Conservation (phyloP, 345 rosid genomes). For the Schrenkiella parvula region DNA sequence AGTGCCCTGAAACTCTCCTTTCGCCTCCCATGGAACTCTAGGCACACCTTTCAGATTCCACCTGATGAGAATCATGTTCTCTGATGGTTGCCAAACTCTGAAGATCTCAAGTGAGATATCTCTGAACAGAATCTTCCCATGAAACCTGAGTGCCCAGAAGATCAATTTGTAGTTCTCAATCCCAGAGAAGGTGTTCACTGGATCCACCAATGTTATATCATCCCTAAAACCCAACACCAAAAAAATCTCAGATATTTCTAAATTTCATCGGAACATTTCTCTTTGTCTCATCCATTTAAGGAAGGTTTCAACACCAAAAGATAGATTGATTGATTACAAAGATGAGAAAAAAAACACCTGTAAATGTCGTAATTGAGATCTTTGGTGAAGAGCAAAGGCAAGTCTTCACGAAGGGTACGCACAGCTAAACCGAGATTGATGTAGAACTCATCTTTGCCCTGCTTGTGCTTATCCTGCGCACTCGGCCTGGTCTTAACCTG, state of each 20-base stretch:
- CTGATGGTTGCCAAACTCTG: slow-evolving; percentile 97
- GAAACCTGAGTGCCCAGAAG: slow-evolving; percentile 90
- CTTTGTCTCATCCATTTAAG: background rate
- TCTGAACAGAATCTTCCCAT: slow-evolving; percentile 75
- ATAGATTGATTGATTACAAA: no score
- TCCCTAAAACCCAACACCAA: slow-evolving; percentile 42
- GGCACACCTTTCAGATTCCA: slow-evolving; percentile 91
- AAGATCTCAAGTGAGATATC: slow-evolving; percentile 78
- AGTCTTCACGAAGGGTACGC: slow-evolving; percentile 81
- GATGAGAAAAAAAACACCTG: slow-evolving; percentile 43
- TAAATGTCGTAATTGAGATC: slow-evolving; percentile 86
- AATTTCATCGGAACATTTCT: background rate
- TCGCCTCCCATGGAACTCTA: slow-evolving; percentile 94
- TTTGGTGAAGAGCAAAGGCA: slow-evolving; percentile 64
- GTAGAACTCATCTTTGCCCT: slow-evolving; percentile 57
- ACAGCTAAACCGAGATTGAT: slow-evolving; percentile 83
- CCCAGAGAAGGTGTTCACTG: slow-evolving; percentile 76
- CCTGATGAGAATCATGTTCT: slow-evolving; percentile 83
- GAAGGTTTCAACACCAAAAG: no score
- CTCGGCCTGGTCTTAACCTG: slow-evolving; percentile 35
- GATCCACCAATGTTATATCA: slow-evolving; percentile 74
- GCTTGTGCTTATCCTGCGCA: slow-evolving; percentile 36
- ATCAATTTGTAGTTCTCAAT: slow-evolving; percentile 74
- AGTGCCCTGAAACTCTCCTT: slow-evolving; percentile 89
- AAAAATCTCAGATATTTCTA: background rate